Evolutionary conservation across 2,329 filamentous ascomycete genomes (phyloP).

Genomic region (Arthroderma sp.): DNA sequence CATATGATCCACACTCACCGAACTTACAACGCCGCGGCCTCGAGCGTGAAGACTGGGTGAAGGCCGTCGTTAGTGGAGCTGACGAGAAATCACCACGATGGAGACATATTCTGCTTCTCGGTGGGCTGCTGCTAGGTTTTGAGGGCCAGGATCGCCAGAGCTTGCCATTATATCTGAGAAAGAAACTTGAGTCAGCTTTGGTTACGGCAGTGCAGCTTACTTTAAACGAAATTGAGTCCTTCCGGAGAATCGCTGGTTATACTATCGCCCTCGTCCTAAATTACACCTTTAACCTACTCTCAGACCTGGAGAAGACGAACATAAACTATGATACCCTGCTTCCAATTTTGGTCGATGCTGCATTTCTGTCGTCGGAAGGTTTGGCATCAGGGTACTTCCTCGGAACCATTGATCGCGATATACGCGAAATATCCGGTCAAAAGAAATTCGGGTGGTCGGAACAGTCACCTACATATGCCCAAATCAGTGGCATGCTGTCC

Average conservation of each 20-base stretch:
- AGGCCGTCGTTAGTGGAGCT: conserved; percentile 45
- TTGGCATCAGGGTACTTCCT: conserved; percentile 67
- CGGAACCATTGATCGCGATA: conserved; percentile 53
- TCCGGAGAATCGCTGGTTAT: conserved; percentile 37
- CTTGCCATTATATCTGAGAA: conserved; percentile 51
- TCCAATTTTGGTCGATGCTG: conserved; percentile 53
- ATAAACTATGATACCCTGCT: conserved; percentile 59
- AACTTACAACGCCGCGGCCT: conserved; percentile 38
- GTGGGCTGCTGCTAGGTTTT: conserved; percentile 65
- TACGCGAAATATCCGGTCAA: conserved; percentile 38
- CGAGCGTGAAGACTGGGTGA: conserved; percentile 44
- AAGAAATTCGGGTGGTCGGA: conserved; percentile 54
- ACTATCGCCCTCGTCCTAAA: conserved; percentile 58
- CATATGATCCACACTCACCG: conserved; percentile 22
- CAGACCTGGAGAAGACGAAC: conserved; percentile 43
- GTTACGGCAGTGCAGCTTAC: conserved; percentile 66
- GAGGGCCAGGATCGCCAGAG: conserved; percentile 50
- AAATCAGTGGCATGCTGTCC: conserved; percentile 42
- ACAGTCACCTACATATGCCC: conserved; percentile 43
- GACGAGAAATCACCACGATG: conserved; percentile 55
- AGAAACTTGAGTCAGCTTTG: conserved; percentile 58
- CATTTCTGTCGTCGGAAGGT: conserved; percentile 58
- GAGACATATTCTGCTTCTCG: conserved; percentile 72
- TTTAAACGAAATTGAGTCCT: conserved; percentile 42
- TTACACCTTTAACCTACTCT: conserved; percentile 61